Percentiles rank a stretch among this genome's conserved stretches.
Conservation (phyloP, 768 basidiomycete species). For the Lactarius indigo region DNA sequence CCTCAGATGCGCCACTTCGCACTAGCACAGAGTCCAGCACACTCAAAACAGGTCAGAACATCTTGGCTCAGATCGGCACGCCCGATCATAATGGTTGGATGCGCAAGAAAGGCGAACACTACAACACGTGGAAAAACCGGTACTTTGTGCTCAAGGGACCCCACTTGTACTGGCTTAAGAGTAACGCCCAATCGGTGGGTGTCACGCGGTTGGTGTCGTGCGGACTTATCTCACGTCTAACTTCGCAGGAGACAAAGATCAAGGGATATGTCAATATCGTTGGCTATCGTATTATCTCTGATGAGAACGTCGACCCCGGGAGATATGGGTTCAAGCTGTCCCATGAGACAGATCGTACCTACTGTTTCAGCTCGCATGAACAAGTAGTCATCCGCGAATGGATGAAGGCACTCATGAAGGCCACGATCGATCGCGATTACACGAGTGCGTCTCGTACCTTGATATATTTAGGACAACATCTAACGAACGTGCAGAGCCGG, state of each 20-base stretch:
- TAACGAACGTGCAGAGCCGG: constrained; percentile 57
- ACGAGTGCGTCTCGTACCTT: constrained; percentile 52
- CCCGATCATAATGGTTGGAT: constrained; percentile 93
- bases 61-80: constrained; percentile 86
- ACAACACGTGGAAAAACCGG: constrained; percentile 87
- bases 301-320: constrained; percentile 89
- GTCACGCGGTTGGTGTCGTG: neutral
- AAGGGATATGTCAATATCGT: constrained; percentile 93
- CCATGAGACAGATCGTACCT: constrained; percentile 81
- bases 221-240: neutral
- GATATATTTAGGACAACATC: neutral
- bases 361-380: constrained; percentile 91
- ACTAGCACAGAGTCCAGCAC: neutral
- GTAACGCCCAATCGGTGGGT: constrained; percentile 56
- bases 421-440: constrained; percentile 93
- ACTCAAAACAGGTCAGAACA: constrained; percentile 54
- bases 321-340: constrained; percentile 94
- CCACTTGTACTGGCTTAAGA: constrained; percentile 84
- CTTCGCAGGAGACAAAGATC: constrained; percentile 77
- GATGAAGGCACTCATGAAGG: constrained; percentile 99
- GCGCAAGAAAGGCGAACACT: constrained; percentile 92
- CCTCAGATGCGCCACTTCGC: neutral
- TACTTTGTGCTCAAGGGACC: constrained; percentile 93
- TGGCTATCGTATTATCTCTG: constrained; percentile 90
- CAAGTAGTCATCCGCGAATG: constrained; percentile 84